Percentiles rank a stretch among this genome's conserved stretches.
Evolutionary conservation across 306 rosid species (phyloP).

Genomic region (Dalbergia cultrata): DNA sequence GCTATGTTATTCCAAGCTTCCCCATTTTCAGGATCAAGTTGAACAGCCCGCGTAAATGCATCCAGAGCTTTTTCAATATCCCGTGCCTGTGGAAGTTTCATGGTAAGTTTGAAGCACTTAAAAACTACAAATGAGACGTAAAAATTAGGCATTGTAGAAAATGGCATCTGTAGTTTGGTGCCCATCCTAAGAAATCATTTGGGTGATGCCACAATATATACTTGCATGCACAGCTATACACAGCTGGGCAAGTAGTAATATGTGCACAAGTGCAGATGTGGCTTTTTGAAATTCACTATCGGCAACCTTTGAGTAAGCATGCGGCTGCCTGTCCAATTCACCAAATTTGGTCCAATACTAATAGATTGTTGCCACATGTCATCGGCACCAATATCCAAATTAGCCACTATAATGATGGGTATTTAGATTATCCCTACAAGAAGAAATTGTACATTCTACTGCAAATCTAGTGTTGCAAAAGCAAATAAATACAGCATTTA

Average conservation of each 20-base stretch:
- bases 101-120: conserved; percentile 40
- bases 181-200: conserved; percentile 30
- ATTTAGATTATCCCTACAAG: conserved; percentile 19
- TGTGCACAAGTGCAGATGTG: conserved; percentile 26
- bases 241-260: conserved; percentile 22
- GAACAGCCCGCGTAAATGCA: conserved; percentile 95
- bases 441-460: conserved; percentile 18
- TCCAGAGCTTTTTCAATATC: conserved; percentile 94
- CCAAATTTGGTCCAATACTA: conserved; percentile 16
- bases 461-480: conserved; percentile 29
- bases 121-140: conserved; percentile 20
- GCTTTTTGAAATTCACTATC: conserved; percentile 34
- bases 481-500: conserved; percentile 25
- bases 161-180: conserved; percentile 12
- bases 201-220: conserved; percentile 33
- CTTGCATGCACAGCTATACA: conserved; percentile 4
- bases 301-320: neutral
- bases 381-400: conserved; percentile 11
- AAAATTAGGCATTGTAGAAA: conserved; percentile 23
- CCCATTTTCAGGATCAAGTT: conserved; percentile 98
- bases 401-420: conserved; percentile 14
- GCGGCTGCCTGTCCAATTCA: conserved; percentile 15
- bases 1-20: conserved; percentile 99
- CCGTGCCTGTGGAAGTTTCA: conserved; percentile 69
- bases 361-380: neutral